Conservation (phyloP, 2,329 filamentous ascomycete species). For the Cadophora malorum region DNA sequence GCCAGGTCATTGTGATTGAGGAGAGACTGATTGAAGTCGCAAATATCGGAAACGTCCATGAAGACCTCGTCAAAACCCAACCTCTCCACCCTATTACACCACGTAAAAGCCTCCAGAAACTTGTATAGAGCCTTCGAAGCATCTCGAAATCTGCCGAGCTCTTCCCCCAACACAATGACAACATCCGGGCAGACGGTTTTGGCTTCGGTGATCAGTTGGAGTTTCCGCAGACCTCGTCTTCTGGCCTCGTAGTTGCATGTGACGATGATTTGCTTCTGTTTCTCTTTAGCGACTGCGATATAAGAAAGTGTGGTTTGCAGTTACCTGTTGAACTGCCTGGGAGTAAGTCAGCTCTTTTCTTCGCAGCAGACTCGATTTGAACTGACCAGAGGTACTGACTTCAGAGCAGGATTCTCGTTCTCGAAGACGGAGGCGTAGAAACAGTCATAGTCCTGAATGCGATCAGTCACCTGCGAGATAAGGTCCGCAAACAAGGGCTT, state of each 20-base stretch:
- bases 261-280: conserved; percentile 68
- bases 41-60: conserved; percentile 78
- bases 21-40: conserved; percentile 79
- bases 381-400: conserved; percentile 77
- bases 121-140: conserved; percentile 81
- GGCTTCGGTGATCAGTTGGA: conserved; percentile 85
- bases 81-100: conserved; percentile 79
- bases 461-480: conserved; percentile 21
- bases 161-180: conserved; percentile 85
- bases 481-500: conserved; percentile 6
- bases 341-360: conserved; percentile 32
- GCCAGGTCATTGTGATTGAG: conserved; percentile 70
- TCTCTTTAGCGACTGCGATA: conserved; percentile 56
- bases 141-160: conserved; percentile 83
- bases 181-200: conserved; percentile 81
- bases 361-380: conserved; percentile 57
- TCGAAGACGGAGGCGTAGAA: conserved; percentile 93
- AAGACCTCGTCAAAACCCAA: conserved; percentile 89
- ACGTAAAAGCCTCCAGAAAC: conserved; percentile 75
- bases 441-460: conserved; percentile 76
- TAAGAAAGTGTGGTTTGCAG: conserved; percentile 16
- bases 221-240: conserved; percentile 74
- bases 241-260: conserved; percentile 96
- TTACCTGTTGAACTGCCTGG: conserved; percentile 45
- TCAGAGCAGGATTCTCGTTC: conserved; percentile 76